Evolutionary conservation across 2,329 filamentous ascomycete species (phyloP), one percentile per base, ranked within the genome.

Genomic region (Ceratocystiopsis minuta): DNA sequence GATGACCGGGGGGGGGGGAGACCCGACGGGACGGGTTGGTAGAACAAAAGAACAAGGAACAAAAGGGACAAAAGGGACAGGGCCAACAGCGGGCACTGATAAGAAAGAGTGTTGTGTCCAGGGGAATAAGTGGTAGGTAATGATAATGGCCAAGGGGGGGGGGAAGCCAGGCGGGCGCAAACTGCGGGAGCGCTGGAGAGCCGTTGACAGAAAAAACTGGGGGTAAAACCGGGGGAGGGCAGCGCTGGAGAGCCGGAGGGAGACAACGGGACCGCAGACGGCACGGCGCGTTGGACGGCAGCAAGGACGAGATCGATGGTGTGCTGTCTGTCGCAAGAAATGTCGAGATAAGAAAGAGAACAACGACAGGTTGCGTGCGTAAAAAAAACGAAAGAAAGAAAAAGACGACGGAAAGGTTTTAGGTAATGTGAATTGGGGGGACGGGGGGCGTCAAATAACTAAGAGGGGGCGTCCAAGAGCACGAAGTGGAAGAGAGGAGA

Each of bases 401-500:
- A 59, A 55, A 51, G 51, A 33, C 32, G 32, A 33, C 53, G 57
- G 59, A 59, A 59, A 54, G 55, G 58, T 63, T 64, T 64, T 65
- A 65, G 63, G 62, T 65, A 65, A 65, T 63, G 60, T 54, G 59
- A 63, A 61, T 54, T 52, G 47, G 50, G 49, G 43, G 42, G 41
- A 45, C 50, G 49, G 53, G 36, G 36, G 52, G 54, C 50, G 52
- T 28, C 24, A 28, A 28, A 28, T 28, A 28, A 28, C 24, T 28
- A 28, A 28, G 51, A 24, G 36, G 36, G 52, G 48, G 5, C 24
- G 24, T 10, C 24, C 24, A 28, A 28, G 24, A n/a, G n/a, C n/a
- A n/a, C n/a, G n/a, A n/a, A n/a, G n/a, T n/a, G n/a, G n/a, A n/a
- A n/a, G n/a, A n/a, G n/a, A n/a, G n/a, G n/a, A n/a, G n/a, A n/a